Evolutionary conservation across 805 yeast species (phyloP).

Genomic region (Metschnikowia gruessii): DNA sequence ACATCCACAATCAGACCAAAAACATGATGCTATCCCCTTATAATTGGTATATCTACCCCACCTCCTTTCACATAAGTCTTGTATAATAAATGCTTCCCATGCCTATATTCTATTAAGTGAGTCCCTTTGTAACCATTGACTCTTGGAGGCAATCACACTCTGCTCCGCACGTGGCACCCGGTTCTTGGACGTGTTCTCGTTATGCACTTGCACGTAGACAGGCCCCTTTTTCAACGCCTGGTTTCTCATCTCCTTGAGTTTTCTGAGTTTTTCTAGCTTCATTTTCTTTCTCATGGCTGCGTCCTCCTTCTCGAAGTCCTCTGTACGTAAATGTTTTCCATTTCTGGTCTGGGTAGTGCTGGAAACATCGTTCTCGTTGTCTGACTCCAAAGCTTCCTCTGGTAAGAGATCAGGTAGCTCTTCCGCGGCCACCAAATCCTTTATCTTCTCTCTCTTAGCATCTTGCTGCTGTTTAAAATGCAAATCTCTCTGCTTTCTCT

Average conservation of each 20-base stretch:
- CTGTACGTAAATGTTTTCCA: conserved; percentile 32
- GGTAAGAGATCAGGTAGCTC: conserved; percentile 43
- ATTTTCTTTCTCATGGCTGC: conserved; percentile 28
- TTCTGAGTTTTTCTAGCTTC: conserved; percentile 35
- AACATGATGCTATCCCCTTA: no score
- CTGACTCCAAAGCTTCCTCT: conserved; percentile 34
- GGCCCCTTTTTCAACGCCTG: conserved; percentile 38
- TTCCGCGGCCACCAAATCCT: conserved; percentile 18
- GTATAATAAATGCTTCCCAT: background rate
- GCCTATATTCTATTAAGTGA: conserved; percentile 33
- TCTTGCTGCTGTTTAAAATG: conserved; percentile 37
- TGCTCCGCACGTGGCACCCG: conserved; percentile 38
- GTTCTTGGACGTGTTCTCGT: conserved; percentile 22
- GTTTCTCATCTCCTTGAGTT: conserved; percentile 25
- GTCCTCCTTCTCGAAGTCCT: conserved; percentile 33
- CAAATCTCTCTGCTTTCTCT: conserved; percentile 34
- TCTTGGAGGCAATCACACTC: conserved; percentile 30
- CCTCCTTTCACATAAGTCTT: background rate
- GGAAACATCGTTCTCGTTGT: conserved; percentile 14
- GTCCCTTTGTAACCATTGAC: conserved; percentile 41
- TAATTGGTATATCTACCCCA: no score
- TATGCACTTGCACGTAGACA: conserved; percentile 37
- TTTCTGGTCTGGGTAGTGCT: conserved; percentile 10
- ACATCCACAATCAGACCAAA: no score
- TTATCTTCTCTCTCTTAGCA: conserved; percentile 22